Percentiles rank a stretch among this genome's conserved stretches.
phyloP scores from a whole-genome alignment of 345 rosid species.

The Physaria fendleri region DNA sequence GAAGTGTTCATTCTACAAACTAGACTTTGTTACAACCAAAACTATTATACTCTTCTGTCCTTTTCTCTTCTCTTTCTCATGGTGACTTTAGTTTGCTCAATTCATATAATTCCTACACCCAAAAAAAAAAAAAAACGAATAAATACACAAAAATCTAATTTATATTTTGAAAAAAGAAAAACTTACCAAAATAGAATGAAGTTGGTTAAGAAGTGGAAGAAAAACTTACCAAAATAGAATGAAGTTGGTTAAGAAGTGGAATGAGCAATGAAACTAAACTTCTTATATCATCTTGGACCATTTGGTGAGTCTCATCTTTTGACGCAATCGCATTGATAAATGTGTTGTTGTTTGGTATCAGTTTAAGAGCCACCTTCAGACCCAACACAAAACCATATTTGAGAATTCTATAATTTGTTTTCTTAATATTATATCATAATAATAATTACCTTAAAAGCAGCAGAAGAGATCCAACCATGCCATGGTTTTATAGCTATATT shows the following conservation, averaged over 20 bases:
- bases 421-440: neutral
- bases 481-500: constrained; percentile 63
- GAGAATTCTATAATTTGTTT: neutral
- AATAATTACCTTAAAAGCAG: constrained; percentile 67
- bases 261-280: constrained; percentile 44
- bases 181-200: too few species aligned
- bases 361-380: constrained; percentile 68
- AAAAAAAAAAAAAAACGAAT: too few species aligned
- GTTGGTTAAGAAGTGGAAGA: too few species aligned
- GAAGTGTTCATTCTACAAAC: constrained; percentile 23
- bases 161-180: neutral
- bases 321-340: constrained; percentile 51
- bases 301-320: constrained; percentile 44
- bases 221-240: constrained; percentile 54
- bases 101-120: constrained; percentile 22
- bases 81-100: constrained; percentile 29
- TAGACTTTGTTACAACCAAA: constrained; percentile 25
- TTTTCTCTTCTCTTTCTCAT: constrained; percentile 13
- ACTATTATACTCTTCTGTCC: constrained; percentile 6
- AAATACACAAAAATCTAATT: neutral
- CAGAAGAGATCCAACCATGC: constrained; percentile 96
- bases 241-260: constrained; percentile 59
- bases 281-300: constrained; percentile 50
- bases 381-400: neutral
- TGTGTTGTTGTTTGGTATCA: constrained; percentile 61